A percentile compares a stretch with the other conserved stretches of the same genome.
Evolutionary conservation across 2,329 filamentous ascomycete species (phyloP).

Genomic region (Exserohilum turcica): DNA sequence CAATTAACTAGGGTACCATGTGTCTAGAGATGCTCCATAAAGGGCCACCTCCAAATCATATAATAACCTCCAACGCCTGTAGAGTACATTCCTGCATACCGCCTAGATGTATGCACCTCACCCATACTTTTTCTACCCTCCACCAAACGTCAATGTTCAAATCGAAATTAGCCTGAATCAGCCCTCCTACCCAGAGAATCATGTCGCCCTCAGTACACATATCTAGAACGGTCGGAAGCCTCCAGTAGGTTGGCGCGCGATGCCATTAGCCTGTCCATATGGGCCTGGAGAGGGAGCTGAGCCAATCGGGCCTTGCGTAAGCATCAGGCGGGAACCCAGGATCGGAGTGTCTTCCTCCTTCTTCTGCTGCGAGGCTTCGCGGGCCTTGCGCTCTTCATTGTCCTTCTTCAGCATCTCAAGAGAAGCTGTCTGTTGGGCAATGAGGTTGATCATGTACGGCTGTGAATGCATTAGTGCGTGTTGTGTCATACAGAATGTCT

Average conservation of each 20-base stretch:
- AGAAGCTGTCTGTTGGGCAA: conserved; percentile 86
- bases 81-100: conserved; percentile 36
- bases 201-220: neutral
- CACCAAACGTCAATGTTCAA: conserved; percentile 35
- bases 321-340: conserved; percentile 88
- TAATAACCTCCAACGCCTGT: conserved; percentile 3
- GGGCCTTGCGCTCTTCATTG: conserved; percentile 87
- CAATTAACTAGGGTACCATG: too few species aligned
- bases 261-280: conserved; percentile 82
- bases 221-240: conserved; percentile 53
- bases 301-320: conserved; percentile 80
- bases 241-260: conserved; percentile 83
- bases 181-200: neutral
- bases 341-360: conserved; percentile 94
- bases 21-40: too few species aligned
- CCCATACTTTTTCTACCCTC: conserved; percentile 31
- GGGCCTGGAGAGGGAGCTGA: conserved; percentile 66
- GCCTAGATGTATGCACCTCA: conserved; percentile 21
- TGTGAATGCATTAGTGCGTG: conserved; percentile 18
- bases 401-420: conserved; percentile 87
- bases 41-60: too few species aligned
- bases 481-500: neutral
- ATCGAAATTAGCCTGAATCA: conserved; percentile 15
- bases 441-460: conserved; percentile 99
- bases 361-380: conserved; percentile 76